Percentiles rank a stretch among this genome's conserved stretches.
Evolutionary conservation across 345 rosid species (phyloP).

Genomic region (Excoecaria cochinchinensis): DNA sequence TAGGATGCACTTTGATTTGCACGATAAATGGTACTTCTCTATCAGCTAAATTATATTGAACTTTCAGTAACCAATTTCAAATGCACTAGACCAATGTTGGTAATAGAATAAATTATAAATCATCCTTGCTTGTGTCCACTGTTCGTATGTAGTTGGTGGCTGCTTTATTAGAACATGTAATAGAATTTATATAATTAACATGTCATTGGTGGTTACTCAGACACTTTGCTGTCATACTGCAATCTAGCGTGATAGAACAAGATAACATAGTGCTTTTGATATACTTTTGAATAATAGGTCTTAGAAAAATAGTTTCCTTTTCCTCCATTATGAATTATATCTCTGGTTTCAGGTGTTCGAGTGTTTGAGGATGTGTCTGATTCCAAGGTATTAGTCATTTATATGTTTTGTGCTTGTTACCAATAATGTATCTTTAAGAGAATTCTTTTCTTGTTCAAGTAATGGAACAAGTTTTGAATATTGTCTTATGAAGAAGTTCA

Average conservation of each 20-base stretch:
- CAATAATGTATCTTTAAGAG: not conserved
- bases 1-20: constrained; percentile 29
- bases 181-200: not conserved
- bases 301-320: not conserved
- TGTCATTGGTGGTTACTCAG: not conserved
- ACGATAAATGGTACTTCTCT: constrained; percentile 61
- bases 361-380: constrained; percentile 85
- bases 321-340: constrained; percentile 10
- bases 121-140: not conserved
- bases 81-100: too few relatives aligned
- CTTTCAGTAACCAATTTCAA: not conserved
- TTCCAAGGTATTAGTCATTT: constrained; percentile 56
- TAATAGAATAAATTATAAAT: not conserved
- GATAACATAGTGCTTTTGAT: not conserved
- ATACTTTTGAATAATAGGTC: not conserved
- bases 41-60: not conserved
- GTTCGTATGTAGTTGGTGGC: not conserved
- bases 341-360: constrained; percentile 74
- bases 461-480: not conserved
- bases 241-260: not conserved
- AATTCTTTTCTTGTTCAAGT: not conserved
- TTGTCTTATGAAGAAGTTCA: not conserved
- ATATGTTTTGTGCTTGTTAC: not conserved
- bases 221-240: not conserved
- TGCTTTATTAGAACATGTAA: not conserved